Conservation (phyloP, 345 rosid species). For the Eucalyptus cloeziana region DNA sequence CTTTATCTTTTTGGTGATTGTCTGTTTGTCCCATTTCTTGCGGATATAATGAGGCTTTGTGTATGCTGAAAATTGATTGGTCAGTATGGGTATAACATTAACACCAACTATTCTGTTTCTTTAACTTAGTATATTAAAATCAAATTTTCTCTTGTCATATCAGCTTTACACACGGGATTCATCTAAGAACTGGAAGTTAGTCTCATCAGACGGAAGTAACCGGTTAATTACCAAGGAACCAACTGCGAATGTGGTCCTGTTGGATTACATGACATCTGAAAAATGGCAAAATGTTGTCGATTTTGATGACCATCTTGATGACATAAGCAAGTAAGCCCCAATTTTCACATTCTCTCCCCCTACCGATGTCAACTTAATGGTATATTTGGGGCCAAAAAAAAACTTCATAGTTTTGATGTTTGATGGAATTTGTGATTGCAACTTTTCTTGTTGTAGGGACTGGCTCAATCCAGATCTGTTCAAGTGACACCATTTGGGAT, state of each 20-base stretch:
- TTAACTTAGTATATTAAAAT: background rate
- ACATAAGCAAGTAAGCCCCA: constrained; percentile 61
- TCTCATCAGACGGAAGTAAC: constrained; percentile 56
- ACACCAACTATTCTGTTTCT: background rate
- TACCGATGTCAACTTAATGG: background rate
- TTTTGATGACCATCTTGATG: constrained; percentile 92
- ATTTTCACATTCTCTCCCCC: background rate
- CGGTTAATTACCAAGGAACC: constrained; percentile 65
- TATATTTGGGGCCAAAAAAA: background rate
- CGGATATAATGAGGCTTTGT: background rate
- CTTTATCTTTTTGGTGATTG: background rate
- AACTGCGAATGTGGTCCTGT: constrained; percentile 56
- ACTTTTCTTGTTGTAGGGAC: constrained; percentile 49
- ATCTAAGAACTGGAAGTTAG: constrained; percentile 80
- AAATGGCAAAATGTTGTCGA: constrained; percentile 83
- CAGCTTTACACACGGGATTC: constrained; percentile 82
- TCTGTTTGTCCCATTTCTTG: background rate
- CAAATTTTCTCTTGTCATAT: background rate
- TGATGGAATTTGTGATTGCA: background rate
- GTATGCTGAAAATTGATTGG: background rate
- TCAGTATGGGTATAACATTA: background rate
- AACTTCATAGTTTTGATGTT: background rate
- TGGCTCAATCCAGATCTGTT: constrained; percentile 87
- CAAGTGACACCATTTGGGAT: constrained; percentile 12
- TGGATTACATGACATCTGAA: constrained; percentile 60